Base-by-base conservation (phyloP, 306 rosid species). In the Glycyrrhiza uralensis region DNA sequence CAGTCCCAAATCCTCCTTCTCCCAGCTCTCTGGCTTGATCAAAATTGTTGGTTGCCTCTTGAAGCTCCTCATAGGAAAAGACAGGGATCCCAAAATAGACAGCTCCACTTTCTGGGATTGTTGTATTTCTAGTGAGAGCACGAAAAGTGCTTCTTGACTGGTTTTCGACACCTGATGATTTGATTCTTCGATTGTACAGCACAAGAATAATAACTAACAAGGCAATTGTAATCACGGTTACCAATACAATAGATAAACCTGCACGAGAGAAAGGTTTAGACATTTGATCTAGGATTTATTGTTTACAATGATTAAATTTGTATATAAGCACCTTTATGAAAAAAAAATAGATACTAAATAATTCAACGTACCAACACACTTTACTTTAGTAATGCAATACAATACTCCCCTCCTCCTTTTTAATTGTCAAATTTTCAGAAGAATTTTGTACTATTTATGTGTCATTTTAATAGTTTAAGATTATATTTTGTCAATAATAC, bases 1-100 rank as follows among this genome's bases (percentile, higher is more conserved):
- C 72, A 50, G 63, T 81, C n/a, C 85, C 82, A 41, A 81, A 81
- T 41, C 79, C 79, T 15, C 85, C 82, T 41, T 80, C 85, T 67
- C 96, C 93, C 70, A 90, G 87, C 56, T 76, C 80, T 49, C 22
- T 77, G 6, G 83, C 75, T 24, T 22, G 33, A 44, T 84, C 80
- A 69, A 87, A 90, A 36, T 84, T 82, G 39, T 86, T 67, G 6
- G 96, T 90, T 24, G 91, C 89, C 38, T 75, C 42, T 68, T 71
- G 69, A 3, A 90, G 87, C 32, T 76, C 73, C 15, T 66, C 71
- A 9, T 72, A 59, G 64, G 79, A 65, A 68, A 81, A 81, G 55
- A 81, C 24, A 0, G 76, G 79, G 39, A 81, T 44, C 14, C 72
- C 76, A 41, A 47, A 76, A 72, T 49, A 65, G 33, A 72, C 30